Evolutionary conservation across 2,329 filamentous ascomycete genomes (phyloP).

Genomic region (Aspergillus sp.): DNA sequence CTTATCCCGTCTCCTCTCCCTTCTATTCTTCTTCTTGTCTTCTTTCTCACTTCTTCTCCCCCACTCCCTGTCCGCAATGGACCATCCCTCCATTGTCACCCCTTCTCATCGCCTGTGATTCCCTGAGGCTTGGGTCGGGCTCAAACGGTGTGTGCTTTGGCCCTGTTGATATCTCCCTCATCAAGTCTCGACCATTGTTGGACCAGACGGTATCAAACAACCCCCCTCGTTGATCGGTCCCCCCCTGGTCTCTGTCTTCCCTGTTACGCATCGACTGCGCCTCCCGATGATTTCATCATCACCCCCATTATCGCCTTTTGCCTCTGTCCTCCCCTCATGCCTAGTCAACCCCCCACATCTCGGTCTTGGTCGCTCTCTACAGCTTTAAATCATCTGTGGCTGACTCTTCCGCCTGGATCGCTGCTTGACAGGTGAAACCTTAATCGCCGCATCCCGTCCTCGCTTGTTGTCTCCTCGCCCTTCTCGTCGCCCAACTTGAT

Average conservation of each 20-base stretch:
- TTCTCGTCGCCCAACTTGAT: constrained; percentile 36
- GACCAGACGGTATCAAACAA: background rate
- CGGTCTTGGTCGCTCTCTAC: background rate
- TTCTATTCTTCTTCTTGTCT: background rate
- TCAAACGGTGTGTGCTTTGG: constrained; percentile 4
- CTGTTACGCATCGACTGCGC: background rate
- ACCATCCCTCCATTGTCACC: constrained; percentile 2
- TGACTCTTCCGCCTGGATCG: constrained; percentile 10
- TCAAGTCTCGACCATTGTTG: constrained; percentile 5
- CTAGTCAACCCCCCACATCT: background rate
- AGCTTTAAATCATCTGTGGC: constrained; percentile 5
- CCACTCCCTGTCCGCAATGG: constrained; percentile 8
- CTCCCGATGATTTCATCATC: background rate
- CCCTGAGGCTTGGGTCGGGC: constrained; percentile 13
- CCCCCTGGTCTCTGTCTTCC: background rate
- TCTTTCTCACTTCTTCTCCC: background rate
- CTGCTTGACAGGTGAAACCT: background rate
- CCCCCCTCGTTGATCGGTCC: background rate
- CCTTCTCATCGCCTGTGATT: constrained; percentile 13
- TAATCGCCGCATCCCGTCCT: constrained; percentile 6
- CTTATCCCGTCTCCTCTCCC: background rate
- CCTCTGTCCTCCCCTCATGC: background rate
- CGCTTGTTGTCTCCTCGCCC: constrained; percentile 2
- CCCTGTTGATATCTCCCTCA: background rate
- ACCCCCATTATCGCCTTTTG: background rate